Evolutionary conservation across 108 stramenopile genomes (phyloP).

Genomic region (Cyclotella cryptica): DNA sequence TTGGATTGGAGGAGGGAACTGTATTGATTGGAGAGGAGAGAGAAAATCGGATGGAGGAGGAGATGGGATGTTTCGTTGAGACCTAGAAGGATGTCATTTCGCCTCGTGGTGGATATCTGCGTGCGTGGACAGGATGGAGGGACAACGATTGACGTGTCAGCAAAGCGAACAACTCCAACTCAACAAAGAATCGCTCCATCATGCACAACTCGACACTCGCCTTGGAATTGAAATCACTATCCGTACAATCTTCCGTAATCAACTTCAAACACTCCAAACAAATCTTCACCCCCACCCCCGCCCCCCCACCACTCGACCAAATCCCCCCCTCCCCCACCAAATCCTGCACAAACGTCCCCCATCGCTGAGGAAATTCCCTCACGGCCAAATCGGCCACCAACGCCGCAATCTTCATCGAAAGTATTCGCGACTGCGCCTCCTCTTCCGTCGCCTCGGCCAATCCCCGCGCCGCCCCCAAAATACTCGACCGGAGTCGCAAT

Average conservation of each 20-base stretch:
- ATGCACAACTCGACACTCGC: slow-evolving; percentile 36
- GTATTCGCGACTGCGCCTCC: slow-evolving; percentile 44
- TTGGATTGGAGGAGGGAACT: slow-evolving; percentile 59
- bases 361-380: slow-evolving; percentile 89
- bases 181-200: slow-evolving; percentile 12
- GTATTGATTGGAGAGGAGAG: slow-evolving; percentile 73
- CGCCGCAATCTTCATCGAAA: slow-evolving; percentile 77
- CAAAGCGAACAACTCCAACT: neutral
- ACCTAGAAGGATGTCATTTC: slow-evolving; percentile 89
- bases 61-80: slow-evolving; percentile 82
- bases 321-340: slow-evolving; percentile 66
- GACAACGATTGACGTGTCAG: neutral
- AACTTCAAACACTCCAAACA: slow-evolving; percentile 79
- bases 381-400: slow-evolving; percentile 74
- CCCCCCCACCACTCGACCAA: slow-evolving; percentile 54
- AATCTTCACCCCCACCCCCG: slow-evolving; percentile 70
- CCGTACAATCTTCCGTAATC: slow-evolving; percentile 92
- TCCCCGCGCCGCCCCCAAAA: slow-evolving; percentile 65
- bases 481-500: slow-evolving; percentile 60
- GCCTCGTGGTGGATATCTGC: slow-evolving; percentile 79
- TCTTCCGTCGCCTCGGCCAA: slow-evolving; percentile 39
- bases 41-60: slow-evolving; percentile 76
- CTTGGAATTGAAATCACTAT: slow-evolving; percentile 91
- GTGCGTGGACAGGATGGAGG: neutral
- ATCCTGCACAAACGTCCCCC: slow-evolving; percentile 77